These are phyloP conservation scores for Puccinia hordei DNA, from an alignment of 1,284 basidiomycete genomes.

Conservation along the genomic window DNA sequence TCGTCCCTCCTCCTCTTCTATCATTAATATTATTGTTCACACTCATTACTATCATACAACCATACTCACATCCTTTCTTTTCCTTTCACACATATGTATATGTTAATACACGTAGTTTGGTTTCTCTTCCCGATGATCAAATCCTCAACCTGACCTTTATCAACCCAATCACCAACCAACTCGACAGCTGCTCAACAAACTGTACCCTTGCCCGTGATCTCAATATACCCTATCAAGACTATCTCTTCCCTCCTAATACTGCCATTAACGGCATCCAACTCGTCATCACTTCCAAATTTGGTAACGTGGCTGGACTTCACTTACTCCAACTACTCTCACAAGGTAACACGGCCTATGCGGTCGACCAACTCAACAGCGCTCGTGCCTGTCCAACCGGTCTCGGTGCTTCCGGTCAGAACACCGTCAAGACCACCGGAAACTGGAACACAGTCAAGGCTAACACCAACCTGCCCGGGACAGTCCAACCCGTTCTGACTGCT, in stretches of 20 bases:
- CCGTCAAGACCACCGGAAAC: constrained; percentile 66
- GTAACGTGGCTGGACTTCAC: constrained; percentile 78
- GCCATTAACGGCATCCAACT: constrained; percentile 80
- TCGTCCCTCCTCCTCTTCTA: constrained; percentile 55
- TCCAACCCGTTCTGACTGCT: constrained; percentile 73
- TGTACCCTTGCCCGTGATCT: constrained; percentile 61
- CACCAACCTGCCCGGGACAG: constrained; percentile 77
- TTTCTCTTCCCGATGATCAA: constrained; percentile 56
- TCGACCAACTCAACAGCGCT: constrained; percentile 56
- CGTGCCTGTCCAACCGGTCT: constrained; percentile 55
- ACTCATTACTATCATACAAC: no score
- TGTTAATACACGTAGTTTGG: no score
- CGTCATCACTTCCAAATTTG: constrained; percentile 74
- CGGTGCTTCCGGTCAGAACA: constrained; percentile 54
- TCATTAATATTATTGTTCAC: constrained; percentile 7
- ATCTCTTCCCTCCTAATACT: constrained; percentile 67
- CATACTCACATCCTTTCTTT: background rate
- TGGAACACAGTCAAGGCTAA: constrained; percentile 70
- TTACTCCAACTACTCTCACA: constrained; percentile 85
- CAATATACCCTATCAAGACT: constrained; percentile 81
- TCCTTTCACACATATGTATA: no score
- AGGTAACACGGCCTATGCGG: constrained; percentile 63
- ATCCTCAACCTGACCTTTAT: constrained; percentile 55
- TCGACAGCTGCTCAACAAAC: constrained; percentile 58
- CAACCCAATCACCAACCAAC: constrained; percentile 53